These are phyloP conservation scores for Cudoniella acicularis DNA, from an alignment of 495 filamentous ascomycete species.

Conservation along the genomic window DNA sequence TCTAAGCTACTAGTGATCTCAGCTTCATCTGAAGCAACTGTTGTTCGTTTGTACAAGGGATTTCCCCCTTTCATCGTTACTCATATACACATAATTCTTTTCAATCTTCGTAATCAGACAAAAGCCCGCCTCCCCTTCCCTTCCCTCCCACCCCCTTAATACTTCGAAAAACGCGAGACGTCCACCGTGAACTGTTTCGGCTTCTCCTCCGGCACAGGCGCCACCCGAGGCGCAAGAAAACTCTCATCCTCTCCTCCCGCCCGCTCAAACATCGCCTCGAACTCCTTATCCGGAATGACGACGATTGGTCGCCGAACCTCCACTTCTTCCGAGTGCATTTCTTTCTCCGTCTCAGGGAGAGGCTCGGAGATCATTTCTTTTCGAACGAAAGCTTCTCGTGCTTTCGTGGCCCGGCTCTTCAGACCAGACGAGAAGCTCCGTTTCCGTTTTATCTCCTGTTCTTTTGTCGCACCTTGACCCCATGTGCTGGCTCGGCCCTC, in stretches of 20 bases:
- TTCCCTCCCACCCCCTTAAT: too few species aligned
- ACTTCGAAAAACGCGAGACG: background rate
- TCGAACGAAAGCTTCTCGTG: background rate
- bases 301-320: background rate
- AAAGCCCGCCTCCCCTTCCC: too few species aligned
- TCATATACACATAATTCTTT: too few species aligned
- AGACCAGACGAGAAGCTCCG: background rate
- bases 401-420: background rate
- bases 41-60: too few species aligned
- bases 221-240: background rate
- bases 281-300: background rate
- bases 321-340: background rate
- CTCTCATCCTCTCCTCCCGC: background rate
- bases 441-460: background rate
- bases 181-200: background rate
- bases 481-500: background rate
- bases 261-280: background rate
- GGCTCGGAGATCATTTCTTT: background rate
- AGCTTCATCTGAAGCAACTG: too few species aligned
- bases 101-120: too few species aligned
- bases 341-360: background rate
- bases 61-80: too few species aligned
- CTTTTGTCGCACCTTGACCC: background rate
- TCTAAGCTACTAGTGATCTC: too few species aligned
- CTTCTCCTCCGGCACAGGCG: background rate